Base-by-base conservation (phyloP, 2,329 filamentous ascomycete species). In the Teratosphaeria epicoccoides region DNA sequence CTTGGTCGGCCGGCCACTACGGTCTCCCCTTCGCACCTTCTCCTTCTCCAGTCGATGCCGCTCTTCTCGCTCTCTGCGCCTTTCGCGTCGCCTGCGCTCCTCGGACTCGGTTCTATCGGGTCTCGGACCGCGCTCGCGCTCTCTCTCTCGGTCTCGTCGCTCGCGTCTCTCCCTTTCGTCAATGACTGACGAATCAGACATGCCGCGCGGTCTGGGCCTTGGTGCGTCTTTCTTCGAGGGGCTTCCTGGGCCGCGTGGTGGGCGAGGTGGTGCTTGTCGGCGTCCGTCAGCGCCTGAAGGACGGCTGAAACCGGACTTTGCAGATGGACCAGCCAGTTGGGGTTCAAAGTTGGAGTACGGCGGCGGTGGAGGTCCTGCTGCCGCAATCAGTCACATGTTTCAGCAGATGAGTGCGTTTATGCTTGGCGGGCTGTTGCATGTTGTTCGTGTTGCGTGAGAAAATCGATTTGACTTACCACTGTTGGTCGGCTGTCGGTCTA, bases 161-260 rank as follows among this genome's bases (percentile, higher is more conserved):
- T 84, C 78, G 43, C 79, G 79, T 52, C 83, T 70, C 4, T 78
- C 76, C 64, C 77, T 81, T 61, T 53, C 53, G 17, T 81, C 83
- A 62, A 83, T 72, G 45, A 87, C 73, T 0, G 87, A 91, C 0
- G 86, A 88, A 52, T 91, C 87, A 2, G 87, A 91, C 67, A 90
- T 89, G 60, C 87, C 81, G 60, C 86, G 80, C 17, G 78, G 76
- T 20, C 83, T 78, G 52, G 76, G 51, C 6, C 51, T 71, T 45
- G 74, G 71, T 28, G 24, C 25, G 24, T 48, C 29, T 37, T 68
- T 66, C 50, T 72, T 70, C 52, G 64, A 58, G 24, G 54, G 63
- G 46, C 71, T 57, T 63, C 65, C 45, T 70, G 73, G 57, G 72
- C 71, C 71, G 69, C 50, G 71, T 54, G 67, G 59, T 60, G 70